Conservation (phyloP, 352 stramenopile species). For the Globisporangium nodosum region DNA sequence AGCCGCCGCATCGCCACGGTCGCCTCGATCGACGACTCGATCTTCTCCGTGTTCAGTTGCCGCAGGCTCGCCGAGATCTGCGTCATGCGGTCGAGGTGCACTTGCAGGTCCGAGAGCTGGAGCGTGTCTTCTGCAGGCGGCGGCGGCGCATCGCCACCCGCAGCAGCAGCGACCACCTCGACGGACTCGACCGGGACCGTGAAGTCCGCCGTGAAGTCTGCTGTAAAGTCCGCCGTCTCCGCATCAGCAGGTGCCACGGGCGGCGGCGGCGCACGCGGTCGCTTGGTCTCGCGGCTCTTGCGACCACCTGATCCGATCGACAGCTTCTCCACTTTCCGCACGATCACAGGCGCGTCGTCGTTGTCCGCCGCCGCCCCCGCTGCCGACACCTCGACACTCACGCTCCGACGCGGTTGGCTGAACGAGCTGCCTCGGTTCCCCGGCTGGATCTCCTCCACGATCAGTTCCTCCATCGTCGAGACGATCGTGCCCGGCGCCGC, state of each 20-base stretch:
- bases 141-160: neutral
- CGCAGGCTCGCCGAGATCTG: conserved; percentile 56
- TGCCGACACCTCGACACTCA: conserved; percentile 11
- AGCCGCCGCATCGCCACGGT: conserved; percentile 42
- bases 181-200: conserved; percentile 5
- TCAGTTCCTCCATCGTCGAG: conserved; percentile 31
- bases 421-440: conserved; percentile 17
- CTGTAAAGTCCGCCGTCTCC: conserved; percentile 17
- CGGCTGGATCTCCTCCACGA: conserved; percentile 48
- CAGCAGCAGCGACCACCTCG: neutral
- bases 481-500: neutral
- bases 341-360: conserved; percentile 31
- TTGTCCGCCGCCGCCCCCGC: conserved; percentile 15
- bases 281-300: conserved; percentile 20
- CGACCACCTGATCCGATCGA: conserved; percentile 33
- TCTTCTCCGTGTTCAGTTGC: conserved; percentile 33
- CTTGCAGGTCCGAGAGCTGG: conserved; percentile 58
- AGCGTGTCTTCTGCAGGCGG: conserved; percentile 18
- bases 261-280: conserved; percentile 5
- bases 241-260: conserved; percentile 16
- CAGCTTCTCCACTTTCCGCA: conserved; percentile 41
- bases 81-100: conserved; percentile 74
- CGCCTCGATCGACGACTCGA: conserved; percentile 39
- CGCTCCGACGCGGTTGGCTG: conserved; percentile 14
- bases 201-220: conserved; percentile 18